phyloP scores from a whole-genome alignment of 2,329 filamentous ascomycete species.

The Ophiostoma quercus region DNA sequence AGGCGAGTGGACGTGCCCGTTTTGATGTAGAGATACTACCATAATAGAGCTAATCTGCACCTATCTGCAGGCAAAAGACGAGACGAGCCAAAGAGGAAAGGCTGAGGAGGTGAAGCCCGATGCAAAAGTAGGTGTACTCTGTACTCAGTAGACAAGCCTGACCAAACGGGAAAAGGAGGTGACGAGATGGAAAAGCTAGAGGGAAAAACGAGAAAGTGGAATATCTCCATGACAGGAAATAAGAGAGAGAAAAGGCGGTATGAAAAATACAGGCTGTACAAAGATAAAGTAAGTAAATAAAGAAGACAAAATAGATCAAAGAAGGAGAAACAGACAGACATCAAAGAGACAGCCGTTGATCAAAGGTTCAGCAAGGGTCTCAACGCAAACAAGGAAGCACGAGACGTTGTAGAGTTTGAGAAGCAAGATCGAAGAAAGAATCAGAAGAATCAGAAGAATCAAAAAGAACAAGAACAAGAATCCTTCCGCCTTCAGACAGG shows the following conservation, averaged over 20 bases:
- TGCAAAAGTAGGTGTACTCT: not conserved
- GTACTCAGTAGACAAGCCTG: too few species aligned
- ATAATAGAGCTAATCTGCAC: not conserved
- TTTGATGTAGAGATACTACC: not conserved
- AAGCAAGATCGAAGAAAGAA: not conserved
- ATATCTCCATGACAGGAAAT: conserved; percentile 13
- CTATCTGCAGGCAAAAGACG: conserved; percentile 2
- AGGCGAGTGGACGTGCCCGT: not conserved
- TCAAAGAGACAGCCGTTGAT: not conserved
- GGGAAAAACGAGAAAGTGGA: conserved; percentile 11
- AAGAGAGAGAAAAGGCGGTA: conserved; percentile 12
- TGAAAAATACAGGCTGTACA: conserved; percentile 11
- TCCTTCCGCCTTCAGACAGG: conserved; percentile 11
- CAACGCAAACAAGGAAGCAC: conserved; percentile 9
- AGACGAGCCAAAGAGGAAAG: conserved; percentile 1
- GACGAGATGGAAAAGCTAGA: not conserved
- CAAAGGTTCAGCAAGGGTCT: not conserved
- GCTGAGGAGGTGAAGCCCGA: not conserved
- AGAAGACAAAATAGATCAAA: not conserved
- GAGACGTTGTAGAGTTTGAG: not conserved
- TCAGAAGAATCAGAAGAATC: not conserved
- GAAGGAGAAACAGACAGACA: not conserved
- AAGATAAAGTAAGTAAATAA: not conserved
- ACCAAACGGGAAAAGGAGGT: not conserved
- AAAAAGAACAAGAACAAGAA: not conserved